Evolutionary conservation across 208 protist genomes (phyloP).

Genomic region (Wallacemonas collosoma): DNA sequence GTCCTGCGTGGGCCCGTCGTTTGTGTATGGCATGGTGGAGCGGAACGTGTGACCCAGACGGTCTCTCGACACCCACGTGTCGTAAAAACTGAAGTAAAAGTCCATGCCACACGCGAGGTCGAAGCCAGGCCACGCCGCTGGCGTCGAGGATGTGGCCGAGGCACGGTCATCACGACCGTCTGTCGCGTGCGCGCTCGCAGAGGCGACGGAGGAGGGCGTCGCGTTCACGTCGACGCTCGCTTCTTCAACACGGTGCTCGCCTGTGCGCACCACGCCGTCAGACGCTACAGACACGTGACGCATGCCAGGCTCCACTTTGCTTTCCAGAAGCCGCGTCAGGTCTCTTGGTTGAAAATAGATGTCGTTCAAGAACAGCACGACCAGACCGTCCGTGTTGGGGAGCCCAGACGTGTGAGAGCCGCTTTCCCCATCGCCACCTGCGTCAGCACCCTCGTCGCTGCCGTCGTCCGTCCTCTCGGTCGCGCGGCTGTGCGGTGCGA

Average conservation of each 20-base stretch:
- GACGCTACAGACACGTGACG: slow-evolving; percentile 2
- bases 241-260: neutral
- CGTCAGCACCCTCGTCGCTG: neutral
- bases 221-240: neutral
- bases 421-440: neutral
- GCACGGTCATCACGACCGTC: neutral
- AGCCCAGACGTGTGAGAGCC: neutral
- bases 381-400: slow-evolving; percentile 35
- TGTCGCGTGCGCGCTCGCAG: neutral
- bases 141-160: neutral
- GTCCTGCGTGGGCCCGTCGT: slow-evolving; percentile 41
- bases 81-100: slow-evolving; percentile 80
- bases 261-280: slow-evolving; percentile 26
- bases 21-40: slow-evolving; percentile 48
- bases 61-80: slow-evolving; percentile 69
- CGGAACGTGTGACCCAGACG: slow-evolving; percentile 38
- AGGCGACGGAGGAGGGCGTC: no score
- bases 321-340: slow-evolving; percentile 65
- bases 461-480: no score
- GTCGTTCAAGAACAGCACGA: slow-evolving; percentile 84
- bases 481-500: neutral
- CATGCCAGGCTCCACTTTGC: slow-evolving; percentile 35
- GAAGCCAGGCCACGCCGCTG: slow-evolving; percentile 23
- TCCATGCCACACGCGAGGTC: slow-evolving; percentile 89
- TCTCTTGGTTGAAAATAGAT: slow-evolving; percentile 71